Evolutionary conservation across 495 filamentous ascomycete genomes (phyloP).

Genomic region (Aspergillus nanangensis): DNA sequence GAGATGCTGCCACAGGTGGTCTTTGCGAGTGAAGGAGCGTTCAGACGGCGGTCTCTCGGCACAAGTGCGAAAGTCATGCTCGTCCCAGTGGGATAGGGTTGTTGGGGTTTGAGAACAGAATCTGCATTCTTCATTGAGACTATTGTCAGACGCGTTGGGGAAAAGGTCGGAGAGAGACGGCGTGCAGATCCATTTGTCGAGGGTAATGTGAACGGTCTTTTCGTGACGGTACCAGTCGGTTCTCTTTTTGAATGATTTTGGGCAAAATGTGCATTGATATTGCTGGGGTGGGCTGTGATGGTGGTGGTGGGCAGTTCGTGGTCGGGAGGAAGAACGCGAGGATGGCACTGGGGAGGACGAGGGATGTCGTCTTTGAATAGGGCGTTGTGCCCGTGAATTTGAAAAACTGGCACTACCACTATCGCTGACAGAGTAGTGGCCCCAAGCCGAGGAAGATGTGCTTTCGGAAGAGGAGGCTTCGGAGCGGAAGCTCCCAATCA

Average conservation of each 20-base stretch:
- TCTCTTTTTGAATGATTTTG: slow-evolving; percentile 73
- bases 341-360: background rate
- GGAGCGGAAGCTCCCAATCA: slow-evolving; percentile 26
- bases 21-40: slow-evolving; percentile 78
- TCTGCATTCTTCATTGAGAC: slow-evolving; percentile 49
- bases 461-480: slow-evolving; percentile 29
- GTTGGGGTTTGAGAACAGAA: slow-evolving; percentile 63
- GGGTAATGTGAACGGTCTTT: slow-evolving; percentile 70
- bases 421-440: slow-evolving; percentile 40
- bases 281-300: slow-evolving; percentile 30
- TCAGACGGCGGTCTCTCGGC: slow-evolving; percentile 58
- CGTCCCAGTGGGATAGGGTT: slow-evolving; percentile 56
- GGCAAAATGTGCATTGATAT: slow-evolving; percentile 84
- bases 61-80: slow-evolving; percentile 68
- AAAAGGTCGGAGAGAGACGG: slow-evolving; percentile 14
- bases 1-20: slow-evolving; percentile 78
- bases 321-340: slow-evolving; percentile 15
- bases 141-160: background rate
- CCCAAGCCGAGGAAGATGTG: slow-evolving; percentile 27
- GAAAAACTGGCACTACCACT: slow-evolving; percentile 6
- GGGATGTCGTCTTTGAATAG: too few relatives aligned
- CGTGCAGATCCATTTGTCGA: slow-evolving; percentile 77
- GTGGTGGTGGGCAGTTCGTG: slow-evolving; percentile 25
- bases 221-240: slow-evolving; percentile 85
- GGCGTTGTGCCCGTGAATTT: too few relatives aligned